These are phyloP conservation scores for Solanum aculeatissimum DNA, from an alignment of 305 asterid genomes.

Conservation along the genomic window DNA sequence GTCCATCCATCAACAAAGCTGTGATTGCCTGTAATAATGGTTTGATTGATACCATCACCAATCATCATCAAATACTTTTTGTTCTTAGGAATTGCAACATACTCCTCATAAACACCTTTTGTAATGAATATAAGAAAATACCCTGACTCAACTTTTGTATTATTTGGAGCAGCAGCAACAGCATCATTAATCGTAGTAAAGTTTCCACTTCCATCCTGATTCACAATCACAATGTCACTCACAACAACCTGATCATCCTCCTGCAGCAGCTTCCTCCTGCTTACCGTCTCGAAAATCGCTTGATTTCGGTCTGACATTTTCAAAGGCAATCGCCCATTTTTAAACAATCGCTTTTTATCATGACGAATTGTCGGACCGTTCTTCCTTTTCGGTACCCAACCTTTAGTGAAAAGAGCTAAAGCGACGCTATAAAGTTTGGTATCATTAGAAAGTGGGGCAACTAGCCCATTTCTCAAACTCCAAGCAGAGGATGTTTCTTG, in stretches of 20 bases:
- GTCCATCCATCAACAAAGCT: conserved; percentile 71
- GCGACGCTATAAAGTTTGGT: conserved; percentile 14
- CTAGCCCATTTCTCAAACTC: neutral
- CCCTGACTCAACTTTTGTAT: conserved; percentile 4
- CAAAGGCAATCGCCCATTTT: neutral
- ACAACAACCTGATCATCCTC: neutral
- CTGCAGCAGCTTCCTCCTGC: conserved; percentile 17
- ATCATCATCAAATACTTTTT: conserved; percentile 61
- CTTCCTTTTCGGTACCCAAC: conserved; percentile 9
- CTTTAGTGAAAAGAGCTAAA: conserved; percentile 18
- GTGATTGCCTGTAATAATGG: conserved; percentile 58
- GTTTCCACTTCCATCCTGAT: conserved; percentile 19
- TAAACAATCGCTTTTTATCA: neutral
- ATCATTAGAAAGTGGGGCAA: conserved; percentile 5
- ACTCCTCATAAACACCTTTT: conserved; percentile 62
- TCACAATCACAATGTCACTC: conserved; percentile 16
- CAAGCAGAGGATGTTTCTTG: neutral
- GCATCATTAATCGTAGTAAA: conserved; percentile 19
- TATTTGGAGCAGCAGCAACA: conserved; percentile 19
- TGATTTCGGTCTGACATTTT: neutral
- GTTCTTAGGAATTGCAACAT: conserved; percentile 42
- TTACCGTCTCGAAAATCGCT: neutral
- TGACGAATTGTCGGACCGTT: neutral
- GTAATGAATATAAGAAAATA: conserved; percentile 16
- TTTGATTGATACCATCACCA: conserved; percentile 66